Conservation (phyloP, 2,329 filamentous ascomycete species). For the Colletotrichum sp. region DNA sequence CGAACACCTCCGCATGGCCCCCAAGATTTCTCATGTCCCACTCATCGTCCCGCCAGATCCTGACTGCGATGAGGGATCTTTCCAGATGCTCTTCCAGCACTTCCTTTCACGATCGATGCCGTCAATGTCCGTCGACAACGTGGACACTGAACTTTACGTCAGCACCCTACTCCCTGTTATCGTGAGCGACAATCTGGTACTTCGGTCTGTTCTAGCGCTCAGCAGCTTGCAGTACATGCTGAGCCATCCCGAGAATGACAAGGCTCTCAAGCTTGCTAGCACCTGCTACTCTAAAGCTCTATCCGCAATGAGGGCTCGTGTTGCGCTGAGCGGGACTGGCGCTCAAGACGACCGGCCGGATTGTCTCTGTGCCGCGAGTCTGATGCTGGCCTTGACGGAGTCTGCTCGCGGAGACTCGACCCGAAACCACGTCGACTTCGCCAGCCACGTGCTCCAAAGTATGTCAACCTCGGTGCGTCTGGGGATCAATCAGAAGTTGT, state of each 20-base stretch:
- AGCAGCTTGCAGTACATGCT: neutral
- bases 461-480: neutral
- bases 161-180: neutral
- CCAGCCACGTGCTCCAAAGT: neutral
- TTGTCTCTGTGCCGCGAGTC: neutral
- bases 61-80: neutral
- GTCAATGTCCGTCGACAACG: neutral
- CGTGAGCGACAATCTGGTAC: neutral
- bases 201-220: neutral
- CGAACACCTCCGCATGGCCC: neutral
- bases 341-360: neutral
- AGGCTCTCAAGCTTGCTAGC: neutral
- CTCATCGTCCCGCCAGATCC: neutral
- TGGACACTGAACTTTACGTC: neutral
- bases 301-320: neutral
- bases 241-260: neutral
- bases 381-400: neutral
- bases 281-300: neutral
- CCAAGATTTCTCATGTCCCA: neutral
- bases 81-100: neutral
- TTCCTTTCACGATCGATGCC: neutral
- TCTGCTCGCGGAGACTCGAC: neutral
- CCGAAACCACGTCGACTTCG: neutral
- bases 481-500: neutral
- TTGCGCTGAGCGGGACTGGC: neutral